Evolutionary conservation across 2,329 filamentous ascomycete genomes (phyloP), one percentile per base, ranked within the genome.

Genomic region (Aspergillus pseudoterreus): DNA sequence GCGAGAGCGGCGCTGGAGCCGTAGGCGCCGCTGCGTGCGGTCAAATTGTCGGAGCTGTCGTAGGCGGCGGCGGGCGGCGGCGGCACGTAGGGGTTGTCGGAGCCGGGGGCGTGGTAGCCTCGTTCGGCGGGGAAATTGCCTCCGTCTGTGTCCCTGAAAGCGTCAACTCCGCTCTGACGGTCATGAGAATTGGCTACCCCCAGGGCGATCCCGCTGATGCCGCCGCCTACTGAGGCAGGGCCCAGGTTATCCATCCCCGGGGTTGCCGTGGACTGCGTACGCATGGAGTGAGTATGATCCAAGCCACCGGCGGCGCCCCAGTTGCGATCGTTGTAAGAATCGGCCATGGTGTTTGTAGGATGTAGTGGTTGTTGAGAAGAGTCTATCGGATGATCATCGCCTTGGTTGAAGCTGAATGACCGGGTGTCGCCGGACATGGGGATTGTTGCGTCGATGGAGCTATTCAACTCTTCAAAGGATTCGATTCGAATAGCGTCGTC

Each of bases 181-280:
- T 82, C 77, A 70, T 85, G 82, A 47, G 77, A 78, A 60, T 86
- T 84, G 45, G 86, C 85, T 45, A 87, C 81, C 50, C 76, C 82
- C 61, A 84, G 77, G 36, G 86, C 85, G 53, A 88, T 82, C 49
- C 84, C 85, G 27, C 84, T 78, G 69, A 90, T 83, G 50, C 84
- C 86, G 59, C 84, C 86, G 19, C 75, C 76, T 22, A 79, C 77
- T 14, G 86, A 82, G 36, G 75, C 69, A 45, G 82, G 76, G 54
- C 85, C 78, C 57, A 86, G 82, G 66, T 89, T 88, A 71, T 90
- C 85, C 54, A 82, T 78, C 32, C 82, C 85, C 2, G 83, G 82
- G 1, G 84, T 86, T 22, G 75, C 71, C 41, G 67, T 73, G 51
- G 63, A 71, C 54, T 63, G 61, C 6, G 70, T 70, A 27, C 67